phyloP scores from a whole-genome alignment of 1,284 basidiomycete species.

The Malassezia slooffiae region DNA sequence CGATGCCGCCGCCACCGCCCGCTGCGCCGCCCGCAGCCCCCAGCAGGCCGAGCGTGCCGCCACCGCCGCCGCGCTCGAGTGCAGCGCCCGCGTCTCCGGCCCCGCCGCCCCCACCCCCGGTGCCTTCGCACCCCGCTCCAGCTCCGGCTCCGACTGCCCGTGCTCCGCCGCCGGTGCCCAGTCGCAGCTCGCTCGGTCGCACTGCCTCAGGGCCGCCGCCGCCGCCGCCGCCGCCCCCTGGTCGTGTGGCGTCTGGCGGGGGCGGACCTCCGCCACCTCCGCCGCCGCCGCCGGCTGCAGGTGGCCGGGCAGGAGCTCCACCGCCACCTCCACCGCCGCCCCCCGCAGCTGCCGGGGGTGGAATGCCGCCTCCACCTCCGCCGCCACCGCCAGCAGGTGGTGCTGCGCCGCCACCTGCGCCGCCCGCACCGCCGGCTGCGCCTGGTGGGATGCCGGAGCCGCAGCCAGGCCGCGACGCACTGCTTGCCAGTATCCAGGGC shows the following conservation, averaged over 20 bases:
- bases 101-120: conserved; percentile 1
- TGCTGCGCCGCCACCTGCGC: conserved; percentile 16
- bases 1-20: no score
- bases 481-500: conserved; percentile 61
- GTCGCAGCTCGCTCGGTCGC: no score
- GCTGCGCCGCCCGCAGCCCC: conserved; percentile 1
- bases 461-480: conserved; percentile 51
- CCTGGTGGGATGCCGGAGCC: conserved; percentile 19
- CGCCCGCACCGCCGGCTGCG: conserved; percentile 19
- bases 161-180: not conserved
- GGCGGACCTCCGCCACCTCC: conserved; percentile 6
- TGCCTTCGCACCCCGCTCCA: not conserved
- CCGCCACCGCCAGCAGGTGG: conserved; percentile 46
- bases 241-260: not conserved
- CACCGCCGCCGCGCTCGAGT: not conserved
- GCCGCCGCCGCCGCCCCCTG: conserved; percentile 4
- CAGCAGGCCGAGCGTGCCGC: not conserved
- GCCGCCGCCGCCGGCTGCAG: not conserved
- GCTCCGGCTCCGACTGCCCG: not conserved
- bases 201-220: not conserved
- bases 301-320: conserved; percentile 14
- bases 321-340: conserved; percentile 42
- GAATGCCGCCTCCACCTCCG: conserved; percentile 44
- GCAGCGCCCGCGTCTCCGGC: conserved; percentile 5
- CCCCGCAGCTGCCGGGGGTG: conserved; percentile 47